phyloP scores from a whole-genome alignment of 1,284 basidiomycete genomes.

The Hemileia vastatrix region DNA sequence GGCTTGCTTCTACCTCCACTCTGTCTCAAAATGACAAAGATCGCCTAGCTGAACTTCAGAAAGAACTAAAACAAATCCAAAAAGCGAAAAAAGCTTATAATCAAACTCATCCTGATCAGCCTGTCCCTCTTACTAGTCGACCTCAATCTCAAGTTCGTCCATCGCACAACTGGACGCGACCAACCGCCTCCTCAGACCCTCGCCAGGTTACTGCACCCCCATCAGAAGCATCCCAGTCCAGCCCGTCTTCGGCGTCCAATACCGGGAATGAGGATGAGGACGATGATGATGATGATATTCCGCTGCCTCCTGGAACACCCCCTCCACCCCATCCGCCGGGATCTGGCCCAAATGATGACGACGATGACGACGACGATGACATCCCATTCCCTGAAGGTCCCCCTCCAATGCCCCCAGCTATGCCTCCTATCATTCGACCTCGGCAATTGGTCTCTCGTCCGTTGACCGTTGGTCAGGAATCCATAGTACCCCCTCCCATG shows the following conservation, averaged over 20 bases:
- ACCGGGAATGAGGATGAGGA: slow-evolving; percentile 13
- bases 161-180: slow-evolving; percentile 11
- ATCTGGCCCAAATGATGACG: no score
- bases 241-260: neutral
- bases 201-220: neutral
- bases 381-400: slow-evolving; percentile 26
- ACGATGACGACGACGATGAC: slow-evolving; percentile 12
- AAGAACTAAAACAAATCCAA: slow-evolving; percentile 2
- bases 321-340: no score
- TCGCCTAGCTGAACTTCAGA: slow-evolving; percentile 8
- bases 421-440: neutral
- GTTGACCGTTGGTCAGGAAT: no score
- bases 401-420: neutral
- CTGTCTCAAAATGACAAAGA: slow-evolving; percentile 9
- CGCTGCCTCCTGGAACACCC: slow-evolving; percentile 20
- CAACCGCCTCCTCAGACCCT: neutral
- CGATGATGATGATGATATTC: slow-evolving; percentile 15
- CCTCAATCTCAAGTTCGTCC: slow-evolving; percentile 7
- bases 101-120: neutral
- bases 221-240: neutral
- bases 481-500: no score
- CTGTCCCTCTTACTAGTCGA: no score
- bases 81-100: slow-evolving; percentile 8
- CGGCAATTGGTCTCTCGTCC: slow-evolving; percentile 1
- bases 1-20: no score